Conservation (phyloP, 345 rosid species). For the Lepidium sativum region DNA sequence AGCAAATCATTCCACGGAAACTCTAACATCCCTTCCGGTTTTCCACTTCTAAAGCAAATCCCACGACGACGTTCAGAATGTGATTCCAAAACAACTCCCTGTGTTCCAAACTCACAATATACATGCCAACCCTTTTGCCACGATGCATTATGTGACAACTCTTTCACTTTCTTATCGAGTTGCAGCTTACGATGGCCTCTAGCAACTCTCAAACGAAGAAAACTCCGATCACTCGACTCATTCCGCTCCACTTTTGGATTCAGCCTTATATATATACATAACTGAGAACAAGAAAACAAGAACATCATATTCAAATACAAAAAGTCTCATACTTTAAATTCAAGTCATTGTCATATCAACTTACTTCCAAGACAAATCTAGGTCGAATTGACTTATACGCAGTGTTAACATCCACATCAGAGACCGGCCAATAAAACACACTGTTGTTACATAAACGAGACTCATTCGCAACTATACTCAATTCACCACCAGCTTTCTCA, state of each 20-base stretch:
- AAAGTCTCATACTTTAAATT: background rate
- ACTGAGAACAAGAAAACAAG: slow-evolving; percentile 29
- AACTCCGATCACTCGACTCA: slow-evolving; percentile 20
- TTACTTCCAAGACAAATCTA: slow-evolving; percentile 71
- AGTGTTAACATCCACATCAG: slow-evolving; percentile 58
- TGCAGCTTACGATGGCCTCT: slow-evolving; percentile 75
- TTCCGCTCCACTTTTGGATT: slow-evolving; percentile 29
- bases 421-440: slow-evolving; percentile 59
- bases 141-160: slow-evolving; percentile 31
- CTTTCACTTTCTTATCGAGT: slow-evolving; percentile 37
- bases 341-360: background rate
- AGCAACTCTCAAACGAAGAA: slow-evolving; percentile 44
- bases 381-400: slow-evolving; percentile 63
- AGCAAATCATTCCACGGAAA: slow-evolving; percentile 77
- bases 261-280: slow-evolving; percentile 47
- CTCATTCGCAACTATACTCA: slow-evolving; percentile 24
- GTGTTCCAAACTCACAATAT: slow-evolving; percentile 76
- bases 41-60: slow-evolving; percentile 37
- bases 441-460: slow-evolving; percentile 24
- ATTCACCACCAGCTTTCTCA: slow-evolving; percentile 71
- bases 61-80: slow-evolving; percentile 30
- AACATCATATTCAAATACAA: background rate
- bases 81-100: slow-evolving; percentile 53
- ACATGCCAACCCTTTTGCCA: slow-evolving; percentile 67
- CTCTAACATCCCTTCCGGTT: slow-evolving; percentile 24